Conservation (phyloP, 768 basidiomycete species). For the Lactarius hatsudake region DNA sequence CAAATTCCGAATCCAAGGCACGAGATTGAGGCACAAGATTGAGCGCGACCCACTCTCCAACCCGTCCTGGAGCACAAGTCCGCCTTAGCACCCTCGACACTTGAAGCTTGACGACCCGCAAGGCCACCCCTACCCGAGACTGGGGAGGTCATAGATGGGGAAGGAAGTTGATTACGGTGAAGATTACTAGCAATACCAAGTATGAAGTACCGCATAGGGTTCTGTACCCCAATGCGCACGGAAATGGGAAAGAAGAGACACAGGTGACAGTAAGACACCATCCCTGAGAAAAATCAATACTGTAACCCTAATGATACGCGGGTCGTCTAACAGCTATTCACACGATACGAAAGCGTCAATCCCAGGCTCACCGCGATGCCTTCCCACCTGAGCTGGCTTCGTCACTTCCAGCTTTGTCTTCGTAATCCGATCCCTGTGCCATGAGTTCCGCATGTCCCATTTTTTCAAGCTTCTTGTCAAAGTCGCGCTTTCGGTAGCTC, state of each 20-base stretch:
- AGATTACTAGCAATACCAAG: too few relatives aligned
- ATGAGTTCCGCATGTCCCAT: constrained; percentile 77
- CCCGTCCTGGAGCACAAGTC: too few relatives aligned
- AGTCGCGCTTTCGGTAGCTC: constrained; percentile 79
- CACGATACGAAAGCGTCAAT: neutral
- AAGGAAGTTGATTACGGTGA: too few relatives aligned
- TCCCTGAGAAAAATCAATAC: neutral
- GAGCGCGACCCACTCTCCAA: too few relatives aligned
- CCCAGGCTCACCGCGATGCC: constrained; percentile 7
- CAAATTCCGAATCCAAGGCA: too few relatives aligned
- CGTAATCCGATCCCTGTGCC: constrained; percentile 49
- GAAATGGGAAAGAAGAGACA: neutral
- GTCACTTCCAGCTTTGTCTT: constrained; percentile 27
- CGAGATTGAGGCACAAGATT: too few relatives aligned
- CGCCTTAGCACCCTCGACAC: too few relatives aligned
- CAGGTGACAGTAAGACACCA: neutral
- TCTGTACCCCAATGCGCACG: too few relatives aligned
- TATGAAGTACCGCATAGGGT: too few relatives aligned
- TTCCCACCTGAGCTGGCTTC: neutral
- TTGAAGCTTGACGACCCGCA: too few relatives aligned
- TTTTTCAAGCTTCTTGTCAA: constrained; percentile 86
- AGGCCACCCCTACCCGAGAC: too few relatives aligned
- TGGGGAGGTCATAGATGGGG: too few relatives aligned
- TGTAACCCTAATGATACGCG: neutral
- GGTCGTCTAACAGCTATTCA: constrained; percentile 4